Evolutionary conservation across 2,329 filamentous ascomycete genomes (phyloP).

Genomic region (Sarocladium oryzae): DNA sequence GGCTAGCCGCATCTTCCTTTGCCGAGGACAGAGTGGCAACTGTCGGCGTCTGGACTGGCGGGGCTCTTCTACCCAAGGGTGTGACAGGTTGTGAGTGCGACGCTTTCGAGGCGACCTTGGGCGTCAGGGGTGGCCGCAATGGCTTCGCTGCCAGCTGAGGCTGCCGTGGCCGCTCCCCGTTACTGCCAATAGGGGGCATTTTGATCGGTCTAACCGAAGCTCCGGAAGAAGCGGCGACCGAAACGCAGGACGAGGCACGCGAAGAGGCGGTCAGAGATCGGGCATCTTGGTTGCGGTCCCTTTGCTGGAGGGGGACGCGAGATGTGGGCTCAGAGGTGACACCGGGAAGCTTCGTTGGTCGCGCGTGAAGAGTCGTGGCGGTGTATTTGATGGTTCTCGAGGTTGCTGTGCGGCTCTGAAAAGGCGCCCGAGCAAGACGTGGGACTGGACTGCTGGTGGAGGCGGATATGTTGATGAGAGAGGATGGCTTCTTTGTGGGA

Average conservation of each 20-base stretch:
- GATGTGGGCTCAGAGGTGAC: background rate
- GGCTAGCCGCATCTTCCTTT: conserved; percentile 44
- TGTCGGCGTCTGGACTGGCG: background rate
- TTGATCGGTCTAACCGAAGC: conserved; percentile 13
- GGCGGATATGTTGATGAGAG: conserved; percentile 3
- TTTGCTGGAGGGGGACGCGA: conserved; percentile 16
- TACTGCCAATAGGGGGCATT: conserved; percentile 42
- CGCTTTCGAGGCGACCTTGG: conserved; percentile 46
- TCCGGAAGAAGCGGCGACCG: background rate
- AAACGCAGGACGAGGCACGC: conserved; percentile 12
- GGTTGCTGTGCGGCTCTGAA: background rate
- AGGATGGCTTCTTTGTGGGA: background rate
- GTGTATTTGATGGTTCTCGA: background rate
- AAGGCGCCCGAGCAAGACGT: background rate
- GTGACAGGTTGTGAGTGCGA: conserved; percentile 26
- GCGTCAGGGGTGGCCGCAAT: conserved; percentile 44
- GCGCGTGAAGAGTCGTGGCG: background rate
- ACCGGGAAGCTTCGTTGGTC: background rate
- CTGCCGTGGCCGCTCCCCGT: conserved; percentile 53
- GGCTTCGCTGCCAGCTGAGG: conserved; percentile 58
- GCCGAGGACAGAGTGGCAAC: conserved; percentile 9
- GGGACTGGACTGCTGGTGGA: background rate
- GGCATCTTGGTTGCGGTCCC: conserved; percentile 19
- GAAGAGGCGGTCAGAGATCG: conserved; percentile 24
- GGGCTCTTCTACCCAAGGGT: conserved; percentile 29